Base-by-base conservation (phyloP, 352 stramenopile species). In the Phytophthora syringae region DNA sequence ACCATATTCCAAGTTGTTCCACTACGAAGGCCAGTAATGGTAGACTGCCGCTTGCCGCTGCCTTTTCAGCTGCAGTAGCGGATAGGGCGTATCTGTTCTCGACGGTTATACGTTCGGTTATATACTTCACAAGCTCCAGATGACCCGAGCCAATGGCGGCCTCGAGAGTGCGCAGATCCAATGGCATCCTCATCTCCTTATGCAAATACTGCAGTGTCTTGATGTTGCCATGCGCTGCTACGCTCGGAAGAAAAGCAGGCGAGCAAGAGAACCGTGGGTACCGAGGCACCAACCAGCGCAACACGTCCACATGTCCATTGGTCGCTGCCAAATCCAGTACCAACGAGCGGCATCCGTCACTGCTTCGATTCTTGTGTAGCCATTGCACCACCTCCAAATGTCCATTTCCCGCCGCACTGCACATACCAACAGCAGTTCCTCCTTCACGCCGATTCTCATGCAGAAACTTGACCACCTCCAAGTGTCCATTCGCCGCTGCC, bases 241-340 rank as follows among this genome's bases (percentile, higher is more conserved):
- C 67, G 21, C 70, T 79, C 28, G 70, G 60, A 11, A 79, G 13
- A 42, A 79, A 79, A 7, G 70, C 52, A 50, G 68, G 43, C 15
- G 74, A 77, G 42, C 70, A 79, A 45, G 62, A 64, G 24, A 77
- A 77, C 20, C 65, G 52, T 5, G 68, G 60, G 39, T 73, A 81
- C 3, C 71, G 54, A 24, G 54, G 52, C 39, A 71, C 66, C 2
- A 87, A 53, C 76, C 76, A 87, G n/a, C 80, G 73, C 7, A 87
- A 42, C 5, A 87, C 70, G 0, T 77, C 53, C 21, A 84, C 45
- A 30, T 83, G 78, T 2, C 78, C 76, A 64, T 82, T 75, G 3
- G 67, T 78, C n/a, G 78, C 78, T 24, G 76, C 66, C 21, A 81
- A 21, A 44, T 87, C 74, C 62, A 87, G 52, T 25, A 76, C 71